Conservation (phyloP, 2,329 filamentous ascomycete genomes). For the Ascochyta clinopodiicola region DNA sequence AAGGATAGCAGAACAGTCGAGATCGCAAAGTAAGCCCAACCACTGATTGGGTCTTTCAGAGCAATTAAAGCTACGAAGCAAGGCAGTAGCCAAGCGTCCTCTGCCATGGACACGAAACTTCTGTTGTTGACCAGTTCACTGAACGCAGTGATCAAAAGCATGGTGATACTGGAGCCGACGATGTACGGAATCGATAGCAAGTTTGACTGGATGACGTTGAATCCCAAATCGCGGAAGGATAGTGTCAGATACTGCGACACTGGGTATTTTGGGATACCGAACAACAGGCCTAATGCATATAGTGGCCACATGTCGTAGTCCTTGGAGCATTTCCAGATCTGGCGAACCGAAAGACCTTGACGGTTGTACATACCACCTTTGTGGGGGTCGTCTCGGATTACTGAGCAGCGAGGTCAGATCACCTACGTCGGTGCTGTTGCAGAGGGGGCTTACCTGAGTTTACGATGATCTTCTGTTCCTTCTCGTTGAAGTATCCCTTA, state of each 20-base stretch:
- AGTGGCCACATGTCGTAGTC: conserved; percentile 36
- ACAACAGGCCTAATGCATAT: conserved; percentile 27
- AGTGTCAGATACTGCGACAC: conserved; percentile 37
- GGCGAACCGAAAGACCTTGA: conserved; percentile 51
- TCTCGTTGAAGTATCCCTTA: conserved; percentile 67
- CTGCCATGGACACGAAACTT: conserved; percentile 20
- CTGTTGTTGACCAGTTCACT: conserved; percentile 20
- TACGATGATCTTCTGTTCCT: conserved; percentile 70
- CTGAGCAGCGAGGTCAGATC: conserved; percentile 32
- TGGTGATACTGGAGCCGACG: conserved; percentile 17
- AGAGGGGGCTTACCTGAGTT: conserved; percentile 46
- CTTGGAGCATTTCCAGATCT: conserved; percentile 25
- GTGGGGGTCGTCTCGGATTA: conserved; percentile 60
- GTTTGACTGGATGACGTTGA: conserved; percentile 67
- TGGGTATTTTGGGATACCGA: conserved; percentile 16
- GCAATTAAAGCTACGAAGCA: conserved; percentile 20
- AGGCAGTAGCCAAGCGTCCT: conserved; percentile 19
- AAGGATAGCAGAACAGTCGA: conserved; percentile 54
- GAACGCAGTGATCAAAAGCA: conserved; percentile 20
- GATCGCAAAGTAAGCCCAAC: conserved; percentile 56
- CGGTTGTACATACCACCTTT: conserved; percentile 65
- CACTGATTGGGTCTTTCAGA: conserved; percentile 40
- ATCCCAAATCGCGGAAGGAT: conserved; percentile 63
- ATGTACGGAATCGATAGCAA: conserved; percentile 61
- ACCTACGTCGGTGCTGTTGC: neutral